Conservation (phyloP, 208 protist genomes). For the Trypanosoma mega region DNA sequence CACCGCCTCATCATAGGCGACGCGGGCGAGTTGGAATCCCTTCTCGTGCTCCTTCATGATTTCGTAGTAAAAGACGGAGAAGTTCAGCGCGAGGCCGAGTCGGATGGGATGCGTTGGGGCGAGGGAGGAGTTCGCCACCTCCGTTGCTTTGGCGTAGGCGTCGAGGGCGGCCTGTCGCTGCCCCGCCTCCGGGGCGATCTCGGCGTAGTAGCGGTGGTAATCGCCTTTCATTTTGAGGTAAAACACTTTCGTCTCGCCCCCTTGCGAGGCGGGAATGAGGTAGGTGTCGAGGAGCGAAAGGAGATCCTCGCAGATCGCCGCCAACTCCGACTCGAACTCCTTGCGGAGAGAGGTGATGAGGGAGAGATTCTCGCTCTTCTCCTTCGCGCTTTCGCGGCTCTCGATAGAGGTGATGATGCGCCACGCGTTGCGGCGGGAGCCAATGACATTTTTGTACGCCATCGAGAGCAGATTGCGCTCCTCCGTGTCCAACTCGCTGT, state of each 20-base stretch:
- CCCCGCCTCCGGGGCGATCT: slow-evolving; percentile 92
- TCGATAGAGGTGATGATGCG: slow-evolving; percentile 98
- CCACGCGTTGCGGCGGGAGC: slow-evolving; percentile 97
- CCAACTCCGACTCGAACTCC: slow-evolving; percentile 97
- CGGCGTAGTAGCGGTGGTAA: slow-evolving; percentile 98
- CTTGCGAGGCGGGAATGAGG: slow-evolving; percentile 95
- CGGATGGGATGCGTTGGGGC: slow-evolving; percentile 98
- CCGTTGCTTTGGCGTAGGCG: slow-evolving; percentile 87
- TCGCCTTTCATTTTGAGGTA: slow-evolving; percentile 96
- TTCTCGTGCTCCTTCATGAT: slow-evolving; percentile 97
- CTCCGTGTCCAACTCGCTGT: slow-evolving; percentile 97
- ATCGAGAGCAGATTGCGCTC: slow-evolving; percentile 99
- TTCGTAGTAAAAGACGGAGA: slow-evolving; percentile 99
- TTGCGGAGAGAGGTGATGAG: slow-evolving; percentile 94
- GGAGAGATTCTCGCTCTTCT: slow-evolving; percentile 83
- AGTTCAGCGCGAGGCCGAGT: slow-evolving; percentile 99
- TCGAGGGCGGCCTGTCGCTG: slow-evolving; percentile 84
- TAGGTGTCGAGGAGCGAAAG: slow-evolving; percentile 95
- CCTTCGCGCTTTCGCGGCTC: slow-evolving; percentile 93
- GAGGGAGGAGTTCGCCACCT: slow-evolving; percentile 84
- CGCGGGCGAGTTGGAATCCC: slow-evolving; percentile 91
- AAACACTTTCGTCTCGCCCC: slow-evolving; percentile 92
- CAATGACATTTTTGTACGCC: slow-evolving; percentile 99
- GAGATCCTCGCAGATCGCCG: slow-evolving; percentile 97
- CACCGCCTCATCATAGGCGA: slow-evolving; percentile 95